These are phyloP conservation scores for Lactifluus subvellereus DNA, from an alignment of 768 basidiomycete species.

Conservation along the genomic window DNA sequence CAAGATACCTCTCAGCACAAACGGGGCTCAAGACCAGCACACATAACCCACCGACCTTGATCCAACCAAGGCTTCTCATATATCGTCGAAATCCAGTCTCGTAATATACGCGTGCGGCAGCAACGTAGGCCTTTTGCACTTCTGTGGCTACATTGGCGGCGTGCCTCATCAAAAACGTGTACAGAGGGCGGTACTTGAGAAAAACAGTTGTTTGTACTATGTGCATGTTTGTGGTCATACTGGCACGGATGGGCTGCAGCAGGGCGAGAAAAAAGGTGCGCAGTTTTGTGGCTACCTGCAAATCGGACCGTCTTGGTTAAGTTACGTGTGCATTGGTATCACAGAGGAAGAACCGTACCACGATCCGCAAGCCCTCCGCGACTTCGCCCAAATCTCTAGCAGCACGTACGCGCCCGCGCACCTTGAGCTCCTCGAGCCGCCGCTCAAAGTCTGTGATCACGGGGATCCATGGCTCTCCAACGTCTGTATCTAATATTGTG, in stretches of 20 bases:
- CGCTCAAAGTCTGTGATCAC: constrained; percentile 78
- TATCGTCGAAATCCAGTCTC: constrained; percentile 95
- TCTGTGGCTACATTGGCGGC: constrained; percentile 78
- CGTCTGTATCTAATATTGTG: constrained; percentile 76
- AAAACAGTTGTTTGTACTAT: constrained; percentile 85
- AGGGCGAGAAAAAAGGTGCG: constrained; percentile 80
- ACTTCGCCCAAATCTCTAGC: constrained; percentile 79
- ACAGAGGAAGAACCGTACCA: constrained; percentile 46
- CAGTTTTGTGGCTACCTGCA: constrained; percentile 82
- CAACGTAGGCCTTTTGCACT: constrained; percentile 80
- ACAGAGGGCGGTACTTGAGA: constrained; percentile 76
- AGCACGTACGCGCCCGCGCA: constrained; percentile 79
- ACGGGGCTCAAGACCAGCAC: neutral
- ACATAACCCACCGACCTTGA: constrained; percentile 51
- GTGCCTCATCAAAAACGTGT: constrained; percentile 78
- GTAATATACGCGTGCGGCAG: constrained; percentile 82
- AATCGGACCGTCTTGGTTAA: neutral
- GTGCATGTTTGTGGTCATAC: constrained; percentile 88
- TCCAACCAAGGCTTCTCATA: constrained; percentile 67
- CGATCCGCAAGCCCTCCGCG: constrained; percentile 81
- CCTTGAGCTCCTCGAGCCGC: constrained; percentile 58
- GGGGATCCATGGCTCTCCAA: constrained; percentile 84
- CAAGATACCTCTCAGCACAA: neutral
- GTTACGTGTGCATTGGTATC: neutral
- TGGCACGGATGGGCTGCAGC: constrained; percentile 74